A percentile compares a stretch with the other conserved stretches of the same genome.
Conservation (phyloP, 1,284 basidiomycete species). For the Ustanciosporium gigantosporum region DNA sequence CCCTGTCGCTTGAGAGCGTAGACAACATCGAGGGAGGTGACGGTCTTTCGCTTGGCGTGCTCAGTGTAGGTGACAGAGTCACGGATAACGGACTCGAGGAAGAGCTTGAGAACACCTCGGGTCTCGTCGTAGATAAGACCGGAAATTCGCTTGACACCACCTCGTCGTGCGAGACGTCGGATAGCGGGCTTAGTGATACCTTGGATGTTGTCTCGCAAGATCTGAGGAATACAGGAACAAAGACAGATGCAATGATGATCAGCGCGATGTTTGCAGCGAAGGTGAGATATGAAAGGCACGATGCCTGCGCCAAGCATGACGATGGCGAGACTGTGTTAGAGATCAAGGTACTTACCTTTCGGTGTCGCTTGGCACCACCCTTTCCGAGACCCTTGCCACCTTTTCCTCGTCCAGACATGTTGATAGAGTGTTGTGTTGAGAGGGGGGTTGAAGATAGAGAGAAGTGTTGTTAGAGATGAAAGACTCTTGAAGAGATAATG, state of each 20-base stretch:
- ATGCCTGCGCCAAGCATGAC: conserved; percentile 1
- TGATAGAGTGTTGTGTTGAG: conserved; percentile 22
- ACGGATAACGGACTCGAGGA: conserved; percentile 80
- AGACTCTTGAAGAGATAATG: conserved; percentile 17
- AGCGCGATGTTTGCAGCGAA: too few relatives aligned
- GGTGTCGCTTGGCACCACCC: conserved; percentile 62
- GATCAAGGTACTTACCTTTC: conserved; percentile 49
- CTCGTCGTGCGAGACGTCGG: conserved; percentile 91
- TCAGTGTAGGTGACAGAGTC: conserved; percentile 89
- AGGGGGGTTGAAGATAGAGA: conserved; percentile 13
- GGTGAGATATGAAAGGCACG: neutral
- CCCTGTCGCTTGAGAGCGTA: conserved; percentile 83
- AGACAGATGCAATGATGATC: neutral
- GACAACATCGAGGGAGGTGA: conserved; percentile 86
- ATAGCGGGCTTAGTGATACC: conserved; percentile 90
- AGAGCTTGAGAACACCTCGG: conserved; percentile 81
- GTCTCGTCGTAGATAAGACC: conserved; percentile 95
- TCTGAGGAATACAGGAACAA: conserved; percentile 10
- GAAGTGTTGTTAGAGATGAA: conserved; percentile 29
- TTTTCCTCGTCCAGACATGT: conserved; percentile 60
- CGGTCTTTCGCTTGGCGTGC: conserved; percentile 90
- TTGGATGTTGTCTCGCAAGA: conserved; percentile 60
- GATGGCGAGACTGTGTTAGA: neutral
- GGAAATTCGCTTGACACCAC: conserved; percentile 67
- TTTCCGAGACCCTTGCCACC: conserved; percentile 62